Conservation (phyloP, 2,329 filamentous ascomycete genomes). For the Botrytis galanthina region DNA sequence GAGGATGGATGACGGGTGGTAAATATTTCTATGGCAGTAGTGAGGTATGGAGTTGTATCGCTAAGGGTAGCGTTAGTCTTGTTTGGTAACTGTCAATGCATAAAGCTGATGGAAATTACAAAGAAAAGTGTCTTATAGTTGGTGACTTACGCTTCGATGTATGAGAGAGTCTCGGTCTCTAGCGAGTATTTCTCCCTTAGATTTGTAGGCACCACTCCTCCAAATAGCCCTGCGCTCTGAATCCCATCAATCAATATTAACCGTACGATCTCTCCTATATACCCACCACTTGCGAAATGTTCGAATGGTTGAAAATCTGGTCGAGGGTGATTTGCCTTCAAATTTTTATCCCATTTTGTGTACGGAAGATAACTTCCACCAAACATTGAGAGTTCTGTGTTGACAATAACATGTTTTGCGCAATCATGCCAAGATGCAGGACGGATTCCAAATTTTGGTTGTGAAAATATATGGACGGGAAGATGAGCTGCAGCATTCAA, state of each 20-base stretch:
- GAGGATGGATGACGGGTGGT: conserved; percentile 47
- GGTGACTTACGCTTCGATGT: conserved; percentile 50
- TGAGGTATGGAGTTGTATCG: conserved; percentile 29
- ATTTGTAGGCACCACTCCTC: conserved; percentile 55
- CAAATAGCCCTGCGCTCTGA: conserved; percentile 52
- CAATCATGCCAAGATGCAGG: conserved; percentile 55
- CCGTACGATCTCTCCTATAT: conserved; percentile 64
- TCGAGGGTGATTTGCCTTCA: conserved; percentile 52
- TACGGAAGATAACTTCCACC: conserved; percentile 56
- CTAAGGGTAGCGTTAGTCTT: conserved; percentile 20
- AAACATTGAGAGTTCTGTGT: conserved; percentile 68
- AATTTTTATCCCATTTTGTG: conserved; percentile 58
- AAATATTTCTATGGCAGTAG: conserved; percentile 48
- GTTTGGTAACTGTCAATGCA: neutral
- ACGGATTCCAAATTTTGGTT: conserved; percentile 55
- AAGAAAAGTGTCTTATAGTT: neutral
- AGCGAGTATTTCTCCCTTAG: conserved; percentile 55
- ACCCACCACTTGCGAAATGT: conserved; percentile 62
- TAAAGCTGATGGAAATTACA: neutral
- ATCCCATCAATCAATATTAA: conserved; percentile 59
- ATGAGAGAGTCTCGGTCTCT: conserved; percentile 58
- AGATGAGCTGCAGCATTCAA: conserved; percentile 65
- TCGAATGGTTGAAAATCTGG: conserved; percentile 63
- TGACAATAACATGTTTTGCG: conserved; percentile 63
- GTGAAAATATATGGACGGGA: conserved; percentile 55